Evolutionary conservation across 108 stramenopile genomes (phyloP).

Genomic region (Skeletonema tropicum): DNA sequence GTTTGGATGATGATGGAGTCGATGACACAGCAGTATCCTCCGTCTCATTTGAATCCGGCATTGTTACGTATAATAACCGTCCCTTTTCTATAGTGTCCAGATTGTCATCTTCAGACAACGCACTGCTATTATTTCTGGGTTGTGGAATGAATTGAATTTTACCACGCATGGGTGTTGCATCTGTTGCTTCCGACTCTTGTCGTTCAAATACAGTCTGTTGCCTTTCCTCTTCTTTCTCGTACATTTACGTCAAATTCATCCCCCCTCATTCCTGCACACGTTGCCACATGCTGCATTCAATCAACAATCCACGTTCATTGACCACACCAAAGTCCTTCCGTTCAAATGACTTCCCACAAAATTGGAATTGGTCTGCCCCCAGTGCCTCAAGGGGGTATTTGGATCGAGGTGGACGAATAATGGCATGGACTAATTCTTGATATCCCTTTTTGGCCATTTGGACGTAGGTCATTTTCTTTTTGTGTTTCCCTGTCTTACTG

Average conservation of each 20-base stretch:
- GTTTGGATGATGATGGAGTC: slow-evolving; percentile 3
- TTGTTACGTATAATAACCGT: slow-evolving; percentile 32
- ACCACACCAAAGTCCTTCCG: slow-evolving; percentile 43
- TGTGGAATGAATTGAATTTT: slow-evolving; percentile 1
- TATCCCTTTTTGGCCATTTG: slow-evolving; percentile 86
- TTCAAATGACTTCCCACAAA: slow-evolving; percentile 33
- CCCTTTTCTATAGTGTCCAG: slow-evolving; percentile 35
- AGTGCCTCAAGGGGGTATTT: slow-evolving; percentile 65
- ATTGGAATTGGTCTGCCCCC: slow-evolving; percentile 70
- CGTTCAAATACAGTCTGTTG: background rate
- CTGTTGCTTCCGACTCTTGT: slow-evolving; percentile 1
- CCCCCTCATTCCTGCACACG: background rate
- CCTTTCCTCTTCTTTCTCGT: slow-evolving; percentile 11
- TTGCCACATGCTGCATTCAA: slow-evolving; percentile 48
- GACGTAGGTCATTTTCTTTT: slow-evolving; percentile 19
- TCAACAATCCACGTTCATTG: slow-evolving; percentile 40
- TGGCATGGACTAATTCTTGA: slow-evolving; percentile 95
- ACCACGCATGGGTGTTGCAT: background rate
- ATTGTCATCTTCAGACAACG: slow-evolving; percentile 3
- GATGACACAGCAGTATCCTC: background rate
- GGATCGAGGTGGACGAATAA: slow-evolving; percentile 96
- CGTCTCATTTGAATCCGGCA: slow-evolving; percentile 22
- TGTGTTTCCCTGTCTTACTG: background rate
- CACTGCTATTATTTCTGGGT: background rate
- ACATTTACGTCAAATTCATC: background rate